Evolutionary conservation across 2,329 filamentous ascomycete species (phyloP), one percentile per base, ranked within the genome.

Genomic region (Coleophoma cylindrospora): DNA sequence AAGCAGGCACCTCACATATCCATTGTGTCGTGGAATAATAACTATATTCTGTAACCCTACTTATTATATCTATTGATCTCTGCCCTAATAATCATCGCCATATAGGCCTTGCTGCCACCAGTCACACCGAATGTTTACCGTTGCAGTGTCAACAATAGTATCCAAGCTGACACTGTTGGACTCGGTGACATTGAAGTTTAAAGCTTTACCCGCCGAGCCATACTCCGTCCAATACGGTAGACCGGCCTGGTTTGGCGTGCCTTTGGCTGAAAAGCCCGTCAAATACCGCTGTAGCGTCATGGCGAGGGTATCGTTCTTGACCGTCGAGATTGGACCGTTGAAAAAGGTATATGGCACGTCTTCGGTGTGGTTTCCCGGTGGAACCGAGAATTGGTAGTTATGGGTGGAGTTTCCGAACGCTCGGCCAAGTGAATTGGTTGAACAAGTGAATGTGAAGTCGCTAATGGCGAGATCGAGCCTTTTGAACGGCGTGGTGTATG

Each of bases 311-410:
- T 51, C 48, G 27, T 48, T 41, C 19, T 64, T 57, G n/a, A 36
- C 19, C 4, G 43, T 15, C 13, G 34, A 34, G 14, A 27, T 36
- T 7, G 54, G 52, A 32, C 45, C 51, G 33, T 70, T 68, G 62
- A 70, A 80, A 63, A 72, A 79, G 3, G 73, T 75, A 55, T 74
- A 79, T 0, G 67, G 50, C 9, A 76, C 54, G 52, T 80, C 77
- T 40, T 67, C 60, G 19, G 70, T 74, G 57, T 80, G 77, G 43
- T 75, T 66, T 3, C 68, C 75, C 0, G 77, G 76, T 1, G 71
- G 70, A 1, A 77, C 68, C 22, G 70, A 67, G 57, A 79, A 80
- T n/a, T 74, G 61, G 62, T 79, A 79, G 5, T 68, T 67, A 62
- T 74, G 74, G 0, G 74, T 74, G 12, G 68, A 48, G 59, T 76